A percentile compares a stretch with the other conserved stretches of the same genome.
phyloP scores from a whole-genome alignment of 2,329 filamentous ascomycete genomes.

The Diplocarpon mali region DNA sequence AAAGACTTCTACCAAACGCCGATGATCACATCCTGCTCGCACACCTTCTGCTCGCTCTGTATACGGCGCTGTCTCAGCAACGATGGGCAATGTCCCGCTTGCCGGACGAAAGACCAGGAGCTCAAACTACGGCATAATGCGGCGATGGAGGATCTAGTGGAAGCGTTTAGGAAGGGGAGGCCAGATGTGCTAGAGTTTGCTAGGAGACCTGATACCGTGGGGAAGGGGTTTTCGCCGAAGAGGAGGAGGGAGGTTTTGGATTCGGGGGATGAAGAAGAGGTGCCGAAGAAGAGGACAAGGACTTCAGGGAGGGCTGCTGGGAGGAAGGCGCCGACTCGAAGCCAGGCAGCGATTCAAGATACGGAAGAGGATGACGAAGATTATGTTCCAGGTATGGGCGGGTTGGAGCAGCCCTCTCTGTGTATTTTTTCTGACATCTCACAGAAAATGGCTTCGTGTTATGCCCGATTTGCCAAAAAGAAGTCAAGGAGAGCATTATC shows the following conservation, averaged over 20 bases:
- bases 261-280: constrained; percentile 22
- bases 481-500: constrained; percentile 71
- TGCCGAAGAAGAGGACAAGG: constrained; percentile 39
- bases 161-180: constrained; percentile 61
- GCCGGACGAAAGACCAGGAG: constrained; percentile 69
- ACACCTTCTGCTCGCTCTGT: constrained; percentile 94
- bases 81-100: constrained; percentile 82
- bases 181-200: constrained; percentile 54
- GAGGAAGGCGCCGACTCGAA: constrained; percentile 27
- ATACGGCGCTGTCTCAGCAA: constrained; percentile 75
- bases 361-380: constrained; percentile 21
- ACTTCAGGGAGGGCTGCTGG: constrained; percentile 34
- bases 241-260: constrained; percentile 34
- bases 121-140: constrained; percentile 76
- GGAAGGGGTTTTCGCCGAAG: constrained; percentile 34
- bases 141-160: constrained; percentile 74
- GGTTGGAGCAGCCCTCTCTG: neutral
- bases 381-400: constrained; percentile 21
- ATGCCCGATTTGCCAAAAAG: constrained; percentile 66
- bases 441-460: constrained; percentile 50
- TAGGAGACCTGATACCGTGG: constrained; percentile 29
- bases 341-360: constrained; percentile 23
- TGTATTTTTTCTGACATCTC: neutral
- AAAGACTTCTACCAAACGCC: constrained; percentile 95
- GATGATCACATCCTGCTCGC: constrained; percentile 87